A percentile compares a stretch with the other conserved stretches of the same genome.
Conservation (phyloP, 2,329 filamentous ascomycete species). For the Penicillium digitatum region DNA sequence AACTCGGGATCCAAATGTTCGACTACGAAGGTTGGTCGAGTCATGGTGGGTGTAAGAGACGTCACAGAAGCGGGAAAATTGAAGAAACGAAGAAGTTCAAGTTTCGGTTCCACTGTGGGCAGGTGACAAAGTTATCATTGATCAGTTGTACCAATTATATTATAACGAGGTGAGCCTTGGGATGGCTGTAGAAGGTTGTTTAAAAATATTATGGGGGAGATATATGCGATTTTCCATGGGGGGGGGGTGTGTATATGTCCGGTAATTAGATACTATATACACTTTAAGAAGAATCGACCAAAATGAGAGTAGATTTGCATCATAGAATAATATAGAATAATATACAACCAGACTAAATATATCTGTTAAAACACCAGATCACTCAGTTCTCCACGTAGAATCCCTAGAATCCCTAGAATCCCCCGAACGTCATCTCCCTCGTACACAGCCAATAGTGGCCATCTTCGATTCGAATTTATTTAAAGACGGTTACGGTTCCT, state of each 20-base stretch:
- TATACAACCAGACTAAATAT: too few relatives aligned
- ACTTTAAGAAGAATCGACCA: too few relatives aligned
- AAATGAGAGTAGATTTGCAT: too few relatives aligned
- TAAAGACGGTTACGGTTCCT: neutral
- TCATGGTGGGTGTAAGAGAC: neutral
- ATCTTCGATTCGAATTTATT: neutral
- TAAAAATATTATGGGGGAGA: neutral
- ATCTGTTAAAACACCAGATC: too few relatives aligned
- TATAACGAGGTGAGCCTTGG: neutral
- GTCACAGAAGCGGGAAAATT: neutral
- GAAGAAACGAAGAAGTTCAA: neutral
- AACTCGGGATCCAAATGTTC: slow-evolving; percentile 95
- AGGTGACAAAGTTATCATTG: neutral
- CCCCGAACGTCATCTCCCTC: neutral
- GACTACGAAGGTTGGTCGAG: slow-evolving; percentile 68
- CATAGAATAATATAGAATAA: too few relatives aligned
- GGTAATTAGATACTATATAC: too few relatives aligned
- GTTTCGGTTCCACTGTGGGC: slow-evolving; percentile 5
- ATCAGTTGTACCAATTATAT: neutral
- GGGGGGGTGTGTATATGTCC: too few relatives aligned
- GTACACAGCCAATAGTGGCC: neutral
- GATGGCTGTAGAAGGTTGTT: neutral
- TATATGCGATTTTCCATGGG: neutral
- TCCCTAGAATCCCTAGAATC: neutral
- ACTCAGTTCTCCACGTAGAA: neutral